A percentile compares a stretch with the other conserved stretches of the same genome.
phyloP scores from a whole-genome alignment of 306 rosid species.

The Prunus mume region DNA sequence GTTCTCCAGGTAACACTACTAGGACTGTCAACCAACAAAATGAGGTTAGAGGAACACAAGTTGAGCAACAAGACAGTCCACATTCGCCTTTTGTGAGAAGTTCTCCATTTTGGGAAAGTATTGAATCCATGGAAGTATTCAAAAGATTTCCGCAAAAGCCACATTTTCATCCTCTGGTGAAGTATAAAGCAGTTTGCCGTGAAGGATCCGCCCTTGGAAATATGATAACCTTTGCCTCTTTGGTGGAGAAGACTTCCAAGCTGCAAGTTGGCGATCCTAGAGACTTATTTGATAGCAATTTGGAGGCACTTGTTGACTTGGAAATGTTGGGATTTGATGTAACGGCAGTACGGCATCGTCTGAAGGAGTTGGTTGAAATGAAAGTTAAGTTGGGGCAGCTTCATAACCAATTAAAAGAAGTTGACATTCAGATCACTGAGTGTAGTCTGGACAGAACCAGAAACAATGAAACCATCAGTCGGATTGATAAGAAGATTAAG shows the following conservation, averaged over 20 bases:
- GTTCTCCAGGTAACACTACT: not conserved
- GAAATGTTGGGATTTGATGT: constrained; percentile 21
- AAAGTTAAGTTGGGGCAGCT: constrained; percentile 13
- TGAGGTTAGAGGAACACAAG: not conserved
- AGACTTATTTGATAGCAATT: not conserved
- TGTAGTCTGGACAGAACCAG: not conserved
- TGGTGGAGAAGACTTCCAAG: constrained; percentile 7
- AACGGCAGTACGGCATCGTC: not conserved
- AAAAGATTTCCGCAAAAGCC: constrained; percentile 22
- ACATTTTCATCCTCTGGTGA: constrained; percentile 11
- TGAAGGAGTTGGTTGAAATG: constrained; percentile 2
- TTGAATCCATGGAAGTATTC: constrained; percentile 25
- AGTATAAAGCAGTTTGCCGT: not conserved
- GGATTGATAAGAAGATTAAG: constrained; percentile 5
- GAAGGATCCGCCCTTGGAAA: constrained; percentile 23
- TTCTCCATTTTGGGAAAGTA: not conserved
- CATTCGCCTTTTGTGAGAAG: not conserved
- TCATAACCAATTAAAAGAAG: not conserved
- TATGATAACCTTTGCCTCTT: constrained; percentile 20
- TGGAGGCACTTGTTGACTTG: constrained; percentile 6
- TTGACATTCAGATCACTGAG: not conserved
- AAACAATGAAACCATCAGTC: not conserved
- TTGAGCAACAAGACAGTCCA: not conserved
- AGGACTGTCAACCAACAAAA: constrained; percentile 7
- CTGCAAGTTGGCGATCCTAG: not conserved